Conservation (phyloP, 768 basidiomycete species). For the Neoboletus subvelutipes region DNA sequence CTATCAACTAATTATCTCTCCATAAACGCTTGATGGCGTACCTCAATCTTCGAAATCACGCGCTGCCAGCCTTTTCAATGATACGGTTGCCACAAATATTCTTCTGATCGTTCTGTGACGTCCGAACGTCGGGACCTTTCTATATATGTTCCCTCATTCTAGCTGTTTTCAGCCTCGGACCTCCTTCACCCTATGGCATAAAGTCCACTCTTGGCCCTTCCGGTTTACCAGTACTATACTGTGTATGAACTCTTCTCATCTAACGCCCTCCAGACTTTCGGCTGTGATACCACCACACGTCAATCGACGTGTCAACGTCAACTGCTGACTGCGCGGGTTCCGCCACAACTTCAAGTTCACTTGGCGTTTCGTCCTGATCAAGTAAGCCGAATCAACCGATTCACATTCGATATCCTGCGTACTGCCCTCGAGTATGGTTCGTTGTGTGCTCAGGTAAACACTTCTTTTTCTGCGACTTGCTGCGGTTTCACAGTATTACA, state of each 20-base stretch:
- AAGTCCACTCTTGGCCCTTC: not conserved
- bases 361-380: slow-evolving; percentile 14
- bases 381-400: slow-evolving; percentile 11
- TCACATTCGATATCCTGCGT: not conserved
- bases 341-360: slow-evolving; percentile 17
- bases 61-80: not conserved
- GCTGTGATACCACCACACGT: slow-evolving; percentile 8
- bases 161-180: not conserved
- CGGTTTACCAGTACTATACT: slow-evolving; percentile 9
- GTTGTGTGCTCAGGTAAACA: not conserved
- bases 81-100: too few species aligned
- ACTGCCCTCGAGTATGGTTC: not conserved
- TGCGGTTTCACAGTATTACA: not conserved
- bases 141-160: too few species aligned
- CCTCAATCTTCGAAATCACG: too few species aligned
- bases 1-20: too few species aligned
- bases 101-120: too few species aligned
- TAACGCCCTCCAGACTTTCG: slow-evolving; percentile 15
- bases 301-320: slow-evolving; percentile 15
- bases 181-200: not conserved
- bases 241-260: slow-evolving; percentile 15
- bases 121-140: too few species aligned
- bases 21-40: too few species aligned
- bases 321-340: slow-evolving; percentile 12
- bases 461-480: not conserved